phyloP scores from a whole-genome alignment of 139 green algal species.

The Haematococcus sp. region DNA sequence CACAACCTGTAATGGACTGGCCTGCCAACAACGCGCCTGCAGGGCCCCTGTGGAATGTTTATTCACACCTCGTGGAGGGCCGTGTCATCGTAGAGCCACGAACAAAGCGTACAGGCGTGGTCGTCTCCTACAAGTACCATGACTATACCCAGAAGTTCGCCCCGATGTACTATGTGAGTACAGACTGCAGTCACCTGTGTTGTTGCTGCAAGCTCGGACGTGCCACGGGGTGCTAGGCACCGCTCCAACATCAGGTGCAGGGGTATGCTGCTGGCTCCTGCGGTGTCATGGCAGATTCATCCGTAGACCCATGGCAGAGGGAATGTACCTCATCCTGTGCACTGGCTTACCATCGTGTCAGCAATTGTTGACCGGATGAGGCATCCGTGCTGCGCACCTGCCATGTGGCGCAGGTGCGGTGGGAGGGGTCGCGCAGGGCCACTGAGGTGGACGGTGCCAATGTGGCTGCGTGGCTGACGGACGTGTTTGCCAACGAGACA shows the following conservation, averaged over 20 bases:
- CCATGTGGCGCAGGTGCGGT: not conserved
- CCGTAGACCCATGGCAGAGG: too few relatives aligned
- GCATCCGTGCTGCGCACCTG: too few relatives aligned
- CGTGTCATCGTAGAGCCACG: not conserved
- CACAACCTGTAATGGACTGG: too few relatives aligned
- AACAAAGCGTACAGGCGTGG: not conserved
- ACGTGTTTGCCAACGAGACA: constrained; percentile 12
- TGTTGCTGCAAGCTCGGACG: too few relatives aligned
- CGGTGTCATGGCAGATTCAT: too few relatives aligned
- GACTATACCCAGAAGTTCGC: constrained; percentile 6
- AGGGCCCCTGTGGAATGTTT: not conserved
- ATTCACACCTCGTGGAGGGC: constrained; percentile 5
- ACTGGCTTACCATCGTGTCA: too few relatives aligned
- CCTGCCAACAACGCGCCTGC: too few relatives aligned
- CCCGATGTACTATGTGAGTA: not conserved
- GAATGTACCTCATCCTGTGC: too few relatives aligned
- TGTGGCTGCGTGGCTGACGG: not conserved
- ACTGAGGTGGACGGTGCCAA: not conserved
- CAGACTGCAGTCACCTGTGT: not conserved
- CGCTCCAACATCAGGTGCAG: too few relatives aligned
- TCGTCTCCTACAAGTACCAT: constrained; percentile 6
- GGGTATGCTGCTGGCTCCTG: too few relatives aligned
- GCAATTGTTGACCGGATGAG: too few relatives aligned
- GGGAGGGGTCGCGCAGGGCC: not conserved
- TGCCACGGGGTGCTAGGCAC: too few relatives aligned